A percentile compares a stretch with the other conserved stretches of the same genome.
Conservation (phyloP, 139 green algal species). For the Volvox africanus region DNA sequence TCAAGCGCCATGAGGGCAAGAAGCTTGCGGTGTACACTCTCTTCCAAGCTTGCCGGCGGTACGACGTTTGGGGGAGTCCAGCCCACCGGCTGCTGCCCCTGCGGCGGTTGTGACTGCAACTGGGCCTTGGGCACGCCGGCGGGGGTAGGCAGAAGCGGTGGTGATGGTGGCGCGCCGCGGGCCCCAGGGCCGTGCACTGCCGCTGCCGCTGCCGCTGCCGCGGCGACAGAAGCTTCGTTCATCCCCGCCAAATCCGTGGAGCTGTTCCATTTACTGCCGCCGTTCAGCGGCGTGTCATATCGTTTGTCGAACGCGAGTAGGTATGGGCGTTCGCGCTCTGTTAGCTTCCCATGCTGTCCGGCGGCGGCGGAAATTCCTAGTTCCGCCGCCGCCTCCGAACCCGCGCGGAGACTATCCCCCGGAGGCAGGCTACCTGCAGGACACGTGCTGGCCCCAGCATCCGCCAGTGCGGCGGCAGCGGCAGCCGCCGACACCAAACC, state of each 20-base stretch:
- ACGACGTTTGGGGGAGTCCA: constrained; percentile 9
- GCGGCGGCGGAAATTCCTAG: background rate
- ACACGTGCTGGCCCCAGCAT: background rate
- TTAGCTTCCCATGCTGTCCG: background rate
- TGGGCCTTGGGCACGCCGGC: background rate
- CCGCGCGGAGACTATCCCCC: background rate
- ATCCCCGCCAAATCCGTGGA: background rate
- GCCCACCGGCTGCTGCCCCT: background rate
- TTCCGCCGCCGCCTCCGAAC: constrained; percentile 17
- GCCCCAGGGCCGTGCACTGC: background rate
- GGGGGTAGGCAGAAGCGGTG: background rate
- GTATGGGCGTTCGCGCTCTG: constrained; percentile 29
- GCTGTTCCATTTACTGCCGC: constrained; percentile 19
- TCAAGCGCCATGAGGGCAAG: constrained; percentile 55
- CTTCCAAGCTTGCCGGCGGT: background rate
- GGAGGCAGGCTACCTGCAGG: background rate
- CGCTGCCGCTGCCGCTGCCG: background rate
- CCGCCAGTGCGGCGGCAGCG: background rate
- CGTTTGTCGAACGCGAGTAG: constrained; percentile 20
- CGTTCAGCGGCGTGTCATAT: background rate
- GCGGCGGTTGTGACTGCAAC: background rate
- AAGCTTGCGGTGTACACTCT: constrained; percentile 55
- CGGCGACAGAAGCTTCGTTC: background rate
- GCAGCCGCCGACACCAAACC: background rate
- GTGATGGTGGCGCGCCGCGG: background rate